Percentiles rank a stretch among this genome's conserved stretches.
Conservation (phyloP, 495 filamentous ascomycete species). For the Podospora didyma region DNA sequence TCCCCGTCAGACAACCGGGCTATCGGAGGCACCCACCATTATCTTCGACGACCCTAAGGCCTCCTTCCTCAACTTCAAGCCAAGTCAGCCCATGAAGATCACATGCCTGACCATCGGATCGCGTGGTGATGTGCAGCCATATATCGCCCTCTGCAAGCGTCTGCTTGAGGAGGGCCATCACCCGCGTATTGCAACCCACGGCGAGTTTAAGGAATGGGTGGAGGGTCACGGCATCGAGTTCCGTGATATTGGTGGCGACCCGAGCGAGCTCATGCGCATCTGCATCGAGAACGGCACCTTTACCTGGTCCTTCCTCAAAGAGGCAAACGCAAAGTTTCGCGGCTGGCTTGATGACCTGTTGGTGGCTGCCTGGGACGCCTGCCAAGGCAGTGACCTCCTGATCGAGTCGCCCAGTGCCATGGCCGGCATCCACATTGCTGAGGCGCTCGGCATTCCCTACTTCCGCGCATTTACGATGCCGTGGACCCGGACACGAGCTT, state of each 20-base stretch:
- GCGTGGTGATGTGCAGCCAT: slow-evolving; percentile 93
- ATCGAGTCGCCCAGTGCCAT: slow-evolving; percentile 97
- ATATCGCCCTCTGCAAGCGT: slow-evolving; percentile 93
- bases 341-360: slow-evolving; percentile 91
- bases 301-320: slow-evolving; percentile 82
- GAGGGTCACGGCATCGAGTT: slow-evolving; percentile 91
- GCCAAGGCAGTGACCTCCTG: slow-evolving; percentile 81
- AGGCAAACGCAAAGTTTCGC: slow-evolving; percentile 85
- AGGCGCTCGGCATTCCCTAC: slow-evolving; percentile 89
- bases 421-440: slow-evolving; percentile 98
- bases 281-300: slow-evolving; percentile 98
- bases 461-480: slow-evolving; percentile 99
- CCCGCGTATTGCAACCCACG: slow-evolving; percentile 85
- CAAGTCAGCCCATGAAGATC: slow-evolving; percentile 72
- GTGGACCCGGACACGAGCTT: slow-evolving; percentile 92
- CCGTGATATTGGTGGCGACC: slow-evolving; percentile 81
- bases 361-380: slow-evolving; percentile 77
- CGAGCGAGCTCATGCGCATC: slow-evolving; percentile 88
- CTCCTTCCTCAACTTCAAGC: slow-evolving; percentile 94
- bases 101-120: slow-evolving; percentile 96
- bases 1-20: slow-evolving; percentile 47
- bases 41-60: slow-evolving; percentile 88
- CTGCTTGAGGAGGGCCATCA: slow-evolving; percentile 83
- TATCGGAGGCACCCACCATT: slow-evolving; percentile 62
- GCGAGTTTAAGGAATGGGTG: slow-evolving; percentile 86